Base-by-base conservation (phyloP, 2,329 filamentous ascomycete genomes). In the Fusarium marasasianum region DNA sequence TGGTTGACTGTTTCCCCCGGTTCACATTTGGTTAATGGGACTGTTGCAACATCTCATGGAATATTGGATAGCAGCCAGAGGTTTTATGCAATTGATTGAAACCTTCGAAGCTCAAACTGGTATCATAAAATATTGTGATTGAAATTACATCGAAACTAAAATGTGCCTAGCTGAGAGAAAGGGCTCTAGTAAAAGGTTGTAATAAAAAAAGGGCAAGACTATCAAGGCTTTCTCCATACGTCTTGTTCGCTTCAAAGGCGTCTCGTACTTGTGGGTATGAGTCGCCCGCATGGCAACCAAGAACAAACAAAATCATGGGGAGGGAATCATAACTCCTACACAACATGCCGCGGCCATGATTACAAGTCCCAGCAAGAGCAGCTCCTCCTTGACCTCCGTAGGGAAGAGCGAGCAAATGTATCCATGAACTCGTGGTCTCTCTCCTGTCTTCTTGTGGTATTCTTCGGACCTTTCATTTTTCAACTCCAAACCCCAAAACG, bases 61-160 rank as follows among this genome's bases (percentile, higher is more conserved):
- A 45, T 44, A 54, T 47, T n/a, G 44, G 24, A 47, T 53, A 43
- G 43, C 20, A 59, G 22, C 56, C 20, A 68, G 35, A 35, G 20
- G 29, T 35, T 44, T 24, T 41, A 69, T 48, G 51, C 33, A 71
- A 43, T 60, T 24, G 33, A 76, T 72, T 76, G 77, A 80, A 66
- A 33, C 18, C 65, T 71, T 57, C 35, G 57, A 68, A 60, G 45
- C 37, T 60, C 53, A 65, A 81, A 80, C 78, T 86, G 84, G 84
- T 87, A 87, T 87, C 84, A 84, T 81, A 82, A 76, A 77, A 77
- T 71, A 60, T 80, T 81, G 79, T 79, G 82, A 85, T 73, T 81
- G 75, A 81, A 74, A 82, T 86, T 86, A 87, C 84, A 86, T 85
- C 81, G 80, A 83, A 81, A 82, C 82, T 85, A 85, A 82, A 80